phyloP scores from a whole-genome alignment of 2,329 filamentous ascomycete genomes.

The Exophiala dermatitidis region DNA sequence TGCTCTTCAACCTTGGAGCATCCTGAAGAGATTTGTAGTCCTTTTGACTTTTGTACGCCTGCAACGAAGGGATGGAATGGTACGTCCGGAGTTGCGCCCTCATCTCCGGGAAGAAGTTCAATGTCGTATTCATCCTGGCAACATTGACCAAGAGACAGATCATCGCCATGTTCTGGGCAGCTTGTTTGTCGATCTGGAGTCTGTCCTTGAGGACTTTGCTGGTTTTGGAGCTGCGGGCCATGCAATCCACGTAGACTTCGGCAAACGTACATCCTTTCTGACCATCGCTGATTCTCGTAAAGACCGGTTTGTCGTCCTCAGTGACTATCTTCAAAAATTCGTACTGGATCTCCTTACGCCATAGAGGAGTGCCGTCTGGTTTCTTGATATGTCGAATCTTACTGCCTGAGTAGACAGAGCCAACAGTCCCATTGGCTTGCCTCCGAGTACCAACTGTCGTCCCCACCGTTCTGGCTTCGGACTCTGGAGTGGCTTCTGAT shows the following conservation, averaged over 20 bases:
- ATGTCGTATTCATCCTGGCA: slow-evolving; percentile 95
- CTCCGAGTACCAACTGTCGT: slow-evolving; percentile 46
- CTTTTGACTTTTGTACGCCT: slow-evolving; percentile 88
- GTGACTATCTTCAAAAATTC: slow-evolving; percentile 58
- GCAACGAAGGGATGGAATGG: slow-evolving; percentile 91
- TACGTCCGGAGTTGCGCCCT: slow-evolving; percentile 94
- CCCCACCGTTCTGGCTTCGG: slow-evolving; percentile 20
- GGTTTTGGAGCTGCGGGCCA: slow-evolving; percentile 97
- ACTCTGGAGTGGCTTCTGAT: slow-evolving; percentile 22
- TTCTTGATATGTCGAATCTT: slow-evolving; percentile 62
- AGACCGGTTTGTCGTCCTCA: slow-evolving; percentile 58
- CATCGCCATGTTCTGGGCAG: slow-evolving; percentile 98
- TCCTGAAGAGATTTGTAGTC: slow-evolving; percentile 98
- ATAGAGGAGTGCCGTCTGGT: slow-evolving; percentile 59
- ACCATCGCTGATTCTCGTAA: slow-evolving; percentile 84
- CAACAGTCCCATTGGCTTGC: slow-evolving; percentile 59
- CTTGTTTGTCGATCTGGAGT: slow-evolving; percentile 80
- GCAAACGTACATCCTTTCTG: slow-evolving; percentile 72
- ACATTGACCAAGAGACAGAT: slow-evolving; percentile 96
- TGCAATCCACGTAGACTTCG: slow-evolving; percentile 95
- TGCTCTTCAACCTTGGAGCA: slow-evolving; percentile 90
- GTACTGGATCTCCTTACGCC: slow-evolving; percentile 61
- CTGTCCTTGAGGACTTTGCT: slow-evolving; percentile 98
- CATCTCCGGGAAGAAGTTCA: slow-evolving; percentile 99
- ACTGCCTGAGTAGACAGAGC: slow-evolving; percentile 60